Evolutionary conservation across 768 basidiomycete genomes (phyloP), one percentile per base, ranked within the genome.

Genomic region (Rhizopogon salebrosus): DNA sequence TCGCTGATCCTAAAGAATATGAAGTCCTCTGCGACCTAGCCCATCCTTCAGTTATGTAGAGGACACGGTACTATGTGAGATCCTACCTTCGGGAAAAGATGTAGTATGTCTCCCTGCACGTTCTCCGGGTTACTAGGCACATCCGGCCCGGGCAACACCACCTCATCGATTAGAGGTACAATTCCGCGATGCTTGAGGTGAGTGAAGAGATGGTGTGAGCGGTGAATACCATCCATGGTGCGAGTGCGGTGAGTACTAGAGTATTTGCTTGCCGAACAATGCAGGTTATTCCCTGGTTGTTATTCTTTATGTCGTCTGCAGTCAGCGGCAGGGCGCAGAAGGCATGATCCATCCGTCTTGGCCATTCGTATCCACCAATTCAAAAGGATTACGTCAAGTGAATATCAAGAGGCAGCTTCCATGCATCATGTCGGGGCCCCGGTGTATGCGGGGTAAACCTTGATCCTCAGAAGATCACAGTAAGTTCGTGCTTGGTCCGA

Each of bases 1-100:
- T 53, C 27, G n/a, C 20, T 34, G 27, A 53, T 53, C 18, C 52
- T 43, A 38, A 53, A 53, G 52, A 53, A 53, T 4, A 53, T 40
- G 36, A 53, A 53, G 27, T 14, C 23, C 24, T 53, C 45, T 20
- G 45, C 45, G 8, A 37, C 22, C 52, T 53, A 53, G 39, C 23
- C 26, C 22, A 26, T 16, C 4, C 5, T 29, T 31, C 46, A 53
- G 22, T n/a, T 13, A 9, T 14, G 16, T 29, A 4, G 14, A 39
- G 10, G 27, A 16, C 6, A 31, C 24, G 26, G 14, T n/a, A n/a
- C n/a, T 3, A 8, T 31, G 20, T 9, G 37, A 22, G 14, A 31
- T 16, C 27, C 5, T 14, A 53, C 52, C 52, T 53, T 53, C 4
- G 52, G 38, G 37, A 53, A 53, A 40, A 24, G 16, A 29, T 27